phyloP scores from a whole-genome alignment of 208 protist genomes.

The Acanthamoeba divionensis region DNA sequence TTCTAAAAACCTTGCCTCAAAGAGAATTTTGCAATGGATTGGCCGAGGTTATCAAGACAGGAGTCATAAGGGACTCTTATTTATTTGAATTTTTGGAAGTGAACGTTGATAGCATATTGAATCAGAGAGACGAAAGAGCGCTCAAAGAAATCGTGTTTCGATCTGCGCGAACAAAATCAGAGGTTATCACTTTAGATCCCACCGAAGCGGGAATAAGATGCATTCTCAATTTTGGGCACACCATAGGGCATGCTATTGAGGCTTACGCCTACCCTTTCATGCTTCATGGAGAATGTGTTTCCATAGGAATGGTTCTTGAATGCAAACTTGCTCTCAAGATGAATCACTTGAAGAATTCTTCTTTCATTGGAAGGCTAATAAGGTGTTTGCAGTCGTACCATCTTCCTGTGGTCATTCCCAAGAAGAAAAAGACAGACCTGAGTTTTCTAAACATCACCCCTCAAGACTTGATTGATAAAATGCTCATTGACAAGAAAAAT shows the following conservation, averaged over 20 bases:
- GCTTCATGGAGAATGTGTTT: constrained; percentile 79
- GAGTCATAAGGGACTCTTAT: constrained; percentile 60
- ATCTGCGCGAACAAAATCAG: constrained; percentile 61
- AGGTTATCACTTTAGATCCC: constrained; percentile 72
- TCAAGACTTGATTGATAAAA: constrained; percentile 70
- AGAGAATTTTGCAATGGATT: constrained; percentile 81
- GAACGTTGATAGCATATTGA: constrained; percentile 62
- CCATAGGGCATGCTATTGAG: constrained; percentile 82
- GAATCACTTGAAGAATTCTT: constrained; percentile 22
- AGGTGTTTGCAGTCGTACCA: constrained; percentile 38
- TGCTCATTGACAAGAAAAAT: constrained; percentile 85
- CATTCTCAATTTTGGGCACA: constrained; percentile 80
- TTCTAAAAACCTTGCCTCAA: constrained; percentile 70
- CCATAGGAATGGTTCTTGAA: constrained; percentile 81
- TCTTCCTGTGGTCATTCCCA: constrained; percentile 22
- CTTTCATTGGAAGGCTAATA: constrained; percentile 28
- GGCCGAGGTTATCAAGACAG: constrained; percentile 73
- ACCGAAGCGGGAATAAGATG: constrained; percentile 67
- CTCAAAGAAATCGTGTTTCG: constrained; percentile 61
- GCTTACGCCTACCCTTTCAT: constrained; percentile 67
- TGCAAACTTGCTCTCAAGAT: too few relatives aligned
- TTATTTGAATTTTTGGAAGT: constrained; percentile 65
- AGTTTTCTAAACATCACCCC: constrained; percentile 13
- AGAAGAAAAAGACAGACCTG: background rate
- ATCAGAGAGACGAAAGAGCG: constrained; percentile 26